A percentile compares a stretch with the other conserved stretches of the same genome.
These are phyloP conservation scores for Didymella keratinophila DNA, from an alignment of 2,329 filamentous ascomycete species.

Conservation along the genomic window DNA sequence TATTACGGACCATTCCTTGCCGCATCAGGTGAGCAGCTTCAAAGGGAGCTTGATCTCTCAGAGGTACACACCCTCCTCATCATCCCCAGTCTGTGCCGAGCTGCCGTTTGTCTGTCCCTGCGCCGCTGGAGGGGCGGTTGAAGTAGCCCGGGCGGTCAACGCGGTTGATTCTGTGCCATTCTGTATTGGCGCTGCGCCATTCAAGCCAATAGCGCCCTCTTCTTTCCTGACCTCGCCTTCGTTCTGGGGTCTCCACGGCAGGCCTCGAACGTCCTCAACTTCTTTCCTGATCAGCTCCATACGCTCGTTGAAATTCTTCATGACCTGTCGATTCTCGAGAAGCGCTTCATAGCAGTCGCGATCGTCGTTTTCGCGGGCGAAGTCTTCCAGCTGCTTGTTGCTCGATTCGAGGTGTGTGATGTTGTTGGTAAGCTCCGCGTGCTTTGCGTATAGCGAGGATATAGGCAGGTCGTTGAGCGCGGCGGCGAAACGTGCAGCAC, in stretches of 20 bases:
- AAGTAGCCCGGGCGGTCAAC: background rate
- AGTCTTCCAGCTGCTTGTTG: constrained; percentile 76
- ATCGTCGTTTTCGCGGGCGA: constrained; percentile 62
- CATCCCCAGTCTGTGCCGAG: constrained; percentile 4
- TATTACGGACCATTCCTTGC: background rate
- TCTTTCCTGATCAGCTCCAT: constrained; percentile 70
- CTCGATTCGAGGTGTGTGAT: constrained; percentile 77
- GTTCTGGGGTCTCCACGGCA: constrained; percentile 57
- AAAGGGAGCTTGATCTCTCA: background rate
- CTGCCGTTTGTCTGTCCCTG: constrained; percentile 2
- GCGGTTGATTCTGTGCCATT: background rate
- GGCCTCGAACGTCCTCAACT: constrained; percentile 66
- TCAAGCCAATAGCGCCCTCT: constrained; percentile 11
- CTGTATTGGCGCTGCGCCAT: constrained; percentile 5
- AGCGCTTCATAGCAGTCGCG: constrained; percentile 78
- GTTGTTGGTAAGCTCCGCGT: constrained; percentile 77
- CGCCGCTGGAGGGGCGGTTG: background rate
- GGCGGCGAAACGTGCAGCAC: constrained; percentile 68
- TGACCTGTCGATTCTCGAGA: constrained; percentile 73
- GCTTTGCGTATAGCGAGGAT: constrained; percentile 74
- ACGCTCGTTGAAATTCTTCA: constrained; percentile 71
- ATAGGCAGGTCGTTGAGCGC: constrained; percentile 73
- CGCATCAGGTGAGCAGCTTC: background rate
- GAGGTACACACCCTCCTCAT: constrained; percentile 18
- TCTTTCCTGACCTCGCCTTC: constrained; percentile 27